phyloP scores from a whole-genome alignment of 176 grass and related monocot species.

The Elymus sibiricus region DNA sequence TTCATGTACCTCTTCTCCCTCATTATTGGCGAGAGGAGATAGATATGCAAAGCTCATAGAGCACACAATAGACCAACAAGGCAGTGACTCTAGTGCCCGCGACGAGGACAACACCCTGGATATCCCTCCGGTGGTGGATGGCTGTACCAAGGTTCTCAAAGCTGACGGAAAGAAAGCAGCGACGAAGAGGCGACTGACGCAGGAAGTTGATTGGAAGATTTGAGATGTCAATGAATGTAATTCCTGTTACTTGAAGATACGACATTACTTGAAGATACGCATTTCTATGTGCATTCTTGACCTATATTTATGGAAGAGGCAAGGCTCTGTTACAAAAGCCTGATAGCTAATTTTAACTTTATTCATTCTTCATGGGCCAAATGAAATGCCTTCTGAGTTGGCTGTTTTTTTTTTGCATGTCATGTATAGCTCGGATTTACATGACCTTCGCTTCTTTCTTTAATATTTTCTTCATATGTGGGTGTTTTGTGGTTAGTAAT shows the following conservation, averaged over 20 bases:
- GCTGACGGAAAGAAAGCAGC: constrained; percentile 28
- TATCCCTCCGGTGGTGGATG: constrained; percentile 50
- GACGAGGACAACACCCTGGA: constrained; percentile 50
- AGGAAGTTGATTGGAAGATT: neutral
- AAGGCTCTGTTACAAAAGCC: neutral
- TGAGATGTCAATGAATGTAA: no score
- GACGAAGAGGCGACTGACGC: neutral
- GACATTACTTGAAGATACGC: no score
- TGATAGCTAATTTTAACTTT: neutral
- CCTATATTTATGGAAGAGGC: neutral
- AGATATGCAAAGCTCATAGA: no score
- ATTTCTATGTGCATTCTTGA: neutral
- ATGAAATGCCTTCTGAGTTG: neutral
- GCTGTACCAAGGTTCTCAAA: constrained; percentile 43
- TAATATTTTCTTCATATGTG: neutral
- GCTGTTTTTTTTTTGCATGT: neutral
- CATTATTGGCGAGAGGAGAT: neutral
- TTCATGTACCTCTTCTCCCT: constrained; percentile 47
- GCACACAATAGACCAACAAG: neutral
- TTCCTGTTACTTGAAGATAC: no score
- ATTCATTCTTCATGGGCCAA: neutral
- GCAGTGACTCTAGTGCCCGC: neutral
- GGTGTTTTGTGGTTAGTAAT: neutral
- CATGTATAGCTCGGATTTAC: neutral
- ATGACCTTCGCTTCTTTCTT: neutral